These are phyloP conservation scores for Talaromyces wortmannii DNA, from an alignment of 495 filamentous ascomycete species.

Conservation along the genomic window DNA sequence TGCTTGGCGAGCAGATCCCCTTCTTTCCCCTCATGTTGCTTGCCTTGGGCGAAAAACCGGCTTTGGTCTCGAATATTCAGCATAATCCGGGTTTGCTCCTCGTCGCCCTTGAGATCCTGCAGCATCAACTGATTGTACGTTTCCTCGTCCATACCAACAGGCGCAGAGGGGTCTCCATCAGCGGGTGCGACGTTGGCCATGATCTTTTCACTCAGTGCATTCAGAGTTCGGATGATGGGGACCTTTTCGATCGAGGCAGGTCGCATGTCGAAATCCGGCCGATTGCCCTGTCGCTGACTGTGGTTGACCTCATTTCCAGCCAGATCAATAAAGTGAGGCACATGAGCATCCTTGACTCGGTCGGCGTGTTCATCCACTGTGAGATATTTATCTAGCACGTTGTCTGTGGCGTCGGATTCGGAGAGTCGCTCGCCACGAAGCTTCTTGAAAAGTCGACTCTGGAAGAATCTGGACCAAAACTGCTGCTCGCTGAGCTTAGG, in stretches of 20 bases:
- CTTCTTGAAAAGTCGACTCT: conserved; percentile 82
- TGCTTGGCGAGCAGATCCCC: conserved; percentile 52
- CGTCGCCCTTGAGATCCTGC: conserved; percentile 74
- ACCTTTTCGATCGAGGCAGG: conserved; percentile 58
- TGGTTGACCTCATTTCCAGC: conserved; percentile 92
- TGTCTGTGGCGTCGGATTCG: conserved; percentile 65
- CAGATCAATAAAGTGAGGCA: conserved; percentile 86
- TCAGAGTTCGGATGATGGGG: conserved; percentile 78
- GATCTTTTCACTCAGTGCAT: conserved; percentile 82
- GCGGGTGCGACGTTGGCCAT: conserved; percentile 76
- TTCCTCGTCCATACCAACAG: conserved; percentile 65
- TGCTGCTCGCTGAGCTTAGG: conserved; percentile 71
- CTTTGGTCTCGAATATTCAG: conserved; percentile 84
- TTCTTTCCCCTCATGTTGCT: conserved; percentile 45
- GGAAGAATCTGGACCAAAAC: conserved; percentile 92
- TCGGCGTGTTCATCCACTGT: conserved; percentile 52
- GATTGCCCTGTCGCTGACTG: conserved; percentile 69
- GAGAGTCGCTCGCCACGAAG: conserved; percentile 80
- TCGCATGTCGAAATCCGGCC: conserved; percentile 81
- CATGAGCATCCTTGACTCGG: conserved; percentile 47
- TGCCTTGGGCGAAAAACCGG: conserved; percentile 64
- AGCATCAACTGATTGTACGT: conserved; percentile 68
- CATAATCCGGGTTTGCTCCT: conserved; percentile 63
- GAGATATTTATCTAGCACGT: conserved; percentile 78
- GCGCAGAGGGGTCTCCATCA: conserved; percentile 58